Evolutionary conservation across 2,329 filamentous ascomycete genomes (phyloP).

Genomic region (Elsinoe arachidis): DNA sequence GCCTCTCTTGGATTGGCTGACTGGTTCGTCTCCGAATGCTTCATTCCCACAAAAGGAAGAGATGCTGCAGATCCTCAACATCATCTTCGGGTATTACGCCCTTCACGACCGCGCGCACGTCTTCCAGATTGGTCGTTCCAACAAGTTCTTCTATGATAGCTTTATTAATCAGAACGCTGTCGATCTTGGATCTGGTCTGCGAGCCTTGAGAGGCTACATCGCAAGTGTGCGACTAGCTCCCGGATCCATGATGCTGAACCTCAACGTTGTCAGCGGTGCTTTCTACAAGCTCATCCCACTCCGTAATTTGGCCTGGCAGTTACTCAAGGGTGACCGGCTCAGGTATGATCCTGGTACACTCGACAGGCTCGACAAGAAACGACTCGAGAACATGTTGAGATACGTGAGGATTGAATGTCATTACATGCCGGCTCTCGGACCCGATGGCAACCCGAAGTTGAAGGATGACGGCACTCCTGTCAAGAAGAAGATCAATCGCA

Average conservation of each 20-base stretch:
- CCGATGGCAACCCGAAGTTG: constrained; percentile 16
- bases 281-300: constrained; percentile 42
- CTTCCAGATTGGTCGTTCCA: constrained; percentile 40
- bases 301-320: constrained; percentile 28
- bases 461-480: constrained; percentile 25
- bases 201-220: constrained; percentile 54
- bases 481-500: constrained; percentile 30
- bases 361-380: constrained; percentile 8
- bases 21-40: constrained; percentile 27
- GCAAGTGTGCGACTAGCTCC: constrained; percentile 52
- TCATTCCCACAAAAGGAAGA: constrained; percentile 40
- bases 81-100: constrained; percentile 44
- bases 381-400: constrained; percentile 31
- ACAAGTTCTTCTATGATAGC: constrained; percentile 42
- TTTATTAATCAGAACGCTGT: constrained; percentile 26
- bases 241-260: constrained; percentile 50
- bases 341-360: background rate
- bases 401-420: constrained; percentile 33
- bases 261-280: constrained; percentile 53
- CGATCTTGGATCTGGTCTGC: constrained; percentile 43
- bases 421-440: constrained; percentile 26
- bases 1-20: constrained; percentile 39
- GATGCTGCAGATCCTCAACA: constrained; percentile 50
- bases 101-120: constrained; percentile 33
- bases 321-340: constrained; percentile 18